Evolutionary conservation across 352 stramenopile genomes (phyloP), one percentile per base, ranked within the genome.

Genomic region (Globisporangium cederbergense): DNA sequence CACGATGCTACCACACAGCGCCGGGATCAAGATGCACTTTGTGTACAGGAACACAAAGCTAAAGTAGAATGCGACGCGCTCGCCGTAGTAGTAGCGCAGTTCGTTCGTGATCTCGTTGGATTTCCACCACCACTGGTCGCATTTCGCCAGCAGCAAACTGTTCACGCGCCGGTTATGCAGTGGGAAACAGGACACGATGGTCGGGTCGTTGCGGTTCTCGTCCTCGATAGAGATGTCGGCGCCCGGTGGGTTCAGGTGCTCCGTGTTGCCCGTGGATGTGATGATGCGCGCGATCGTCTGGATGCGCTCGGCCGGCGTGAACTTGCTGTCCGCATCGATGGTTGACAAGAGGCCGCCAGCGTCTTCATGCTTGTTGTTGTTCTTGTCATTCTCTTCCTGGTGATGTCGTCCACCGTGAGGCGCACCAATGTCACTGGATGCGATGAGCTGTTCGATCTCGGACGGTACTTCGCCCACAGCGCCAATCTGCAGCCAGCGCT

Each of bases 201-300:
- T 84, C 4, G 77, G 72, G 34, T 95, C 86, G 45, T 87, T 85
- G 32, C 65, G 70, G 62, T 90, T 90, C n/a, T 87, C 72, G 34
- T 90, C 84, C 62, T 93, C 86, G 42, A 95, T 79, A 7, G 79
- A 86, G 34, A 95, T 93, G 16, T 78, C 78, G 2, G 86, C 86
- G 9, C 82, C 86, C 3, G 86, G 84, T n/a, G 86, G 86, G 45
- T 91, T 92, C 10, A 95, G 43, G 11, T 93, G 76, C 55, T 89
- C 77, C 25, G 81, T 69, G 56, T 90, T 87, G 1, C 77, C 72
- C 1, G 79, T 91, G 0, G 83, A 92, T 34, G 86, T 91, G 62
- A 95, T 90, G 62, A 95, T 95, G n/a, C 86, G 86, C 5, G 82
- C 86, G 45, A 95, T 95, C 0, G 86, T 92, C 62, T 95, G 86